Evolutionary conservation across 345 rosid genomes (phyloP), one percentile per base, ranked within the genome.

Genomic region (Firmiana major): DNA sequence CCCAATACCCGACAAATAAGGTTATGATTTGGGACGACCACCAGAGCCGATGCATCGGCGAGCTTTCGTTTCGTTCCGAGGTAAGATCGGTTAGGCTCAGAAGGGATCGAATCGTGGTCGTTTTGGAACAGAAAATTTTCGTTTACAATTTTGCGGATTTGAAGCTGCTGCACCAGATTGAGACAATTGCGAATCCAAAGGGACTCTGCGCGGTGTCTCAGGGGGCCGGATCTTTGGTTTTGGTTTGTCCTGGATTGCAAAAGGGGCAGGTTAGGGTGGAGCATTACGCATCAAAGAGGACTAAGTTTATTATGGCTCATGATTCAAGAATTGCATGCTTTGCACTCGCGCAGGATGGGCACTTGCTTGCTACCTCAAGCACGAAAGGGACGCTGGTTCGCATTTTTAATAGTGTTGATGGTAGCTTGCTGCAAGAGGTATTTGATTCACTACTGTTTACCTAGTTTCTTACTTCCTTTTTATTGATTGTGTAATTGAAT

Each of bases 201-300:
- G 99, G 99, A 1, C 83, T 96, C 26, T 93, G 99, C n/a, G 90
- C 88, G 4, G 97, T 93, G 58, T 96, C 99, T 36, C 98, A 96
- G 63, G 94, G 90, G 6, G 87, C 88, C 8, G 90, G 88, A 22
- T 90, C 97, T 8, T 81, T 92, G 85, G 97, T 92, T 4, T 80
- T 96, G 80, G 99, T 92, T 0, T 96, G 94, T 43, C 97, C 95
- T 0, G 98, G 98, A 13, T 81, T 93, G 87, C 94, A 90, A 84
- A 96, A 93, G 82, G 97, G 98, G 0, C 98, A 92, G 79, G 97
- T 96, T 74, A 80, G 98, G 79, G 90, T 90, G 9, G 99, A 96
- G 83, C 99, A 93, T 71, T 93, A 93, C 48, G 94, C 92, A 0
- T 87, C 94, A 2, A 93, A 92, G 81, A 86, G 99, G 79, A 93